Conservation (phyloP, 805 yeast species). For the Candida maltosa region DNA sequence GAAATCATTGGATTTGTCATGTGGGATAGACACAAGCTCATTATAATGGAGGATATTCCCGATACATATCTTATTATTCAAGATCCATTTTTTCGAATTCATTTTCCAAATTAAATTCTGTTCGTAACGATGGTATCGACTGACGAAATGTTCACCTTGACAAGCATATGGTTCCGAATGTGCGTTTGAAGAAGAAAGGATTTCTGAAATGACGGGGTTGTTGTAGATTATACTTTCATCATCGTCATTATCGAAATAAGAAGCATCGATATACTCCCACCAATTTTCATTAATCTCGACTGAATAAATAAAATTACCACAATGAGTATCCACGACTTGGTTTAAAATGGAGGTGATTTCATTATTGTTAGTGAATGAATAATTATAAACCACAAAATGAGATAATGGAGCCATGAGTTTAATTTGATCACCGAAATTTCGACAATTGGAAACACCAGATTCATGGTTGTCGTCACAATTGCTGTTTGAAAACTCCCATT, state of each 20-base stretch:
- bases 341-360: neutral
- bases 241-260: constrained; percentile 6
- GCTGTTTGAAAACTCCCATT: neutral
- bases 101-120: constrained; percentile 33
- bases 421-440: constrained; percentile 28
- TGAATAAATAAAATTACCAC: constrained; percentile 5
- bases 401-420: constrained; percentile 30
- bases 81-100: constrained; percentile 26
- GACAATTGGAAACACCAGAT: constrained; percentile 16
- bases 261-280: constrained; percentile 4
- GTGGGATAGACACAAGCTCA: constrained; percentile 9
- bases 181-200: neutral
- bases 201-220: constrained; percentile 2
- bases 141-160: constrained; percentile 4
- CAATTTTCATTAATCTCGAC: constrained; percentile 6
- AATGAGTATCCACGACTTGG: neutral
- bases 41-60: constrained; percentile 31
- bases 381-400: constrained; percentile 30
- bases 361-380: constrained; percentile 9
- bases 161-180: neutral
- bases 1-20: constrained; percentile 32
- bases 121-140: constrained; percentile 25
- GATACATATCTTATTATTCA: constrained; percentile 21
- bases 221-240: constrained; percentile 4
- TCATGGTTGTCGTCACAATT: neutral